Percentiles rank a stretch among this genome's conserved stretches.
Evolutionary conservation across 495 filamentous ascomycete species (phyloP).

Genomic region (Aspergillus olivimuriae): DNA sequence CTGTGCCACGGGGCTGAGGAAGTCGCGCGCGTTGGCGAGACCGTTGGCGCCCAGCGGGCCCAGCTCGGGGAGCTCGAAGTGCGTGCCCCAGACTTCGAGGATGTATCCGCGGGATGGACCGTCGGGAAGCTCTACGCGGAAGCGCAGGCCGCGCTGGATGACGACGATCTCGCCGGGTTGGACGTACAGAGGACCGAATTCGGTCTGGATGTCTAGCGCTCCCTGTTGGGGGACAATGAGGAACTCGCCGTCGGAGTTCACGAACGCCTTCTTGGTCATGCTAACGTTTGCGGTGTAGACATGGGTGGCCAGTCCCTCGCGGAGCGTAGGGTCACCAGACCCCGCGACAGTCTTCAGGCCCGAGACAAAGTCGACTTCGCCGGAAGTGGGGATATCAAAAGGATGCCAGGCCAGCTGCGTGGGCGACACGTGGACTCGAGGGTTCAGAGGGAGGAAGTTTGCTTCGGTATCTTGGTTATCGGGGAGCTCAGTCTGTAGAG

Average conservation of each 20-base stretch:
- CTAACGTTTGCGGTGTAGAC: constrained; percentile 39
- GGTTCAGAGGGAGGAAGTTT: constrained; percentile 42
- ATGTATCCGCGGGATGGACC: constrained; percentile 44
- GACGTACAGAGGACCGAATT: constrained; percentile 41
- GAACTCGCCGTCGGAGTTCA: constrained; percentile 47
- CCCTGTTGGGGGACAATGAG: constrained; percentile 44
- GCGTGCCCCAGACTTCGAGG: constrained; percentile 42
- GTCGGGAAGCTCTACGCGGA: constrained; percentile 39
- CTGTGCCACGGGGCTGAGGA: constrained; percentile 35
- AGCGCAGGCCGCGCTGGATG: constrained; percentile 43
- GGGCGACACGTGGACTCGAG: constrained; percentile 56
- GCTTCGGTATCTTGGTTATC: constrained; percentile 42
- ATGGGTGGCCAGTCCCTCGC: constrained; percentile 42
- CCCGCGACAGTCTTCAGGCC: constrained; percentile 46
- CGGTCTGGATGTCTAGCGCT: constrained; percentile 43
- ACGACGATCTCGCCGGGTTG: constrained; percentile 43
- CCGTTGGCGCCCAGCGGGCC: constrained; percentile 47
- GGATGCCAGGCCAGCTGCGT: constrained; percentile 46
- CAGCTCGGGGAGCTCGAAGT: constrained; percentile 44
- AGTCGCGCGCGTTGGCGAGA: constrained; percentile 45
- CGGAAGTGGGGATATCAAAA: constrained; percentile 35
- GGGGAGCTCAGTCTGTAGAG: constrained; percentile 34
- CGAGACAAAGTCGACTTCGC: constrained; percentile 35
- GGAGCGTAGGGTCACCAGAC: constrained; percentile 43
- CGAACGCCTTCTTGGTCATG: constrained; percentile 41